These are phyloP conservation scores for Peronospora destructor DNA, from an alignment of 352 stramenopile genomes.

Conservation along the genomic window DNA sequence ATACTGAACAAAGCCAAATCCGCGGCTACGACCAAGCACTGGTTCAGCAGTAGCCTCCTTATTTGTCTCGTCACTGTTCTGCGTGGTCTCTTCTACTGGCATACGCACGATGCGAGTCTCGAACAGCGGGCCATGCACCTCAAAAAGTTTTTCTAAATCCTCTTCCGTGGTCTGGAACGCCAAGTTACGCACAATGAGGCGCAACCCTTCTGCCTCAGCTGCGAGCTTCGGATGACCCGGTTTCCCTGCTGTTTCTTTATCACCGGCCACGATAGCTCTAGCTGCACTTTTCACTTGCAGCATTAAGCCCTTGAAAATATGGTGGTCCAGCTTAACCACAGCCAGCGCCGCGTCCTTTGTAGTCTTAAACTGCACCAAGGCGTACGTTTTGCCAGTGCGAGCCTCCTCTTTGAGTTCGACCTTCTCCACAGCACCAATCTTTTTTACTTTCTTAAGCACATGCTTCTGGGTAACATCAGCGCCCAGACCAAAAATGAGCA, in stretches of 20 bases:
- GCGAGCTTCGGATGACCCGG: conserved; percentile 26
- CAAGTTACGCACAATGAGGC: conserved; percentile 80
- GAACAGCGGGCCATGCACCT: conserved; percentile 51
- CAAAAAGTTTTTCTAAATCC: conserved; percentile 69
- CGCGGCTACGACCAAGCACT: conserved; percentile 55
- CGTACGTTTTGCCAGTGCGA: conserved; percentile 52
- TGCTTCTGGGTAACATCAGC: conserved; percentile 70
- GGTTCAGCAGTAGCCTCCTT: conserved; percentile 11
- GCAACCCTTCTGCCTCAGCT: conserved; percentile 47
- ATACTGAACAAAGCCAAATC: conserved; percentile 83
- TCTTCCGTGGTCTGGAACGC: conserved; percentile 71
- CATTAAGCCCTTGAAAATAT: conserved; percentile 76
- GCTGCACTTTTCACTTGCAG: conserved; percentile 52
- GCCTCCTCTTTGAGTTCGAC: conserved; percentile 57
- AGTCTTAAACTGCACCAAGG: conserved; percentile 57
- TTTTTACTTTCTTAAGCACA: conserved; percentile 75
- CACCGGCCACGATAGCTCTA: conserved; percentile 24
- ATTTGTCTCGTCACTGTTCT: conserved; percentile 19
- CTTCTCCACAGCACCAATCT: conserved; percentile 45
- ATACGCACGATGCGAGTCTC: conserved; percentile 72
- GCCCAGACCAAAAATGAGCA: conserved; percentile 68
- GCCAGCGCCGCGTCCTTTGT: conserved; percentile 43
- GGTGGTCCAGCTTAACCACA: conserved; percentile 69
- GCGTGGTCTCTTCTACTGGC: conserved; percentile 46
- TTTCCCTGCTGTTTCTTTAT: conserved; percentile 16